A percentile compares a stretch with the other conserved stretches of the same genome.
Conservation (phyloP, 1,139 yeast genomes). For the Blastobotrys capitulatus region DNA sequence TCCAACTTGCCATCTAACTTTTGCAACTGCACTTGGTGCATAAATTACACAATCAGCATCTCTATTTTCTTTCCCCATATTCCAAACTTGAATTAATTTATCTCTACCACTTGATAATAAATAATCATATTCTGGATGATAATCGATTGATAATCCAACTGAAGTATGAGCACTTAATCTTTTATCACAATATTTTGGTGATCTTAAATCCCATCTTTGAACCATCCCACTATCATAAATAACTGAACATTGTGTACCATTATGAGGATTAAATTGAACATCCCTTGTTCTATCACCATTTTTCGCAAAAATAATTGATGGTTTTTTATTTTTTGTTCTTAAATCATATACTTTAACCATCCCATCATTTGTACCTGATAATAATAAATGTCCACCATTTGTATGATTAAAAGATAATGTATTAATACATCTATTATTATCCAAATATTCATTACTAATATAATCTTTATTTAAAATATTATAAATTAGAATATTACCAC, state of each 20-base stretch:
- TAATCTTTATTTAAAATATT: constrained; percentile 37
- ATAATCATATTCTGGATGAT: constrained; percentile 81
- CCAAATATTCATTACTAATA: constrained; percentile 40
- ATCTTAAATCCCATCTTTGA: constrained; percentile 77
- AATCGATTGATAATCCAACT: constrained; percentile 80
- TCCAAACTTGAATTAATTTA: constrained; percentile 76
- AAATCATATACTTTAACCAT: constrained; percentile 84
- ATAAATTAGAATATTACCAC: constrained; percentile 40
- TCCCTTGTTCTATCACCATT: constrained; percentile 40
- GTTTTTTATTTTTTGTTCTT: constrained; percentile 40
- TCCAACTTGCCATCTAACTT: constrained; percentile 59
- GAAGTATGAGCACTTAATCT: constrained; percentile 88
- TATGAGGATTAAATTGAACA: constrained; percentile 37
- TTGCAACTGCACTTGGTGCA: constrained; percentile 72
- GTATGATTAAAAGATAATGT: constrained; percentile 64
- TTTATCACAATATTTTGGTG: constrained; percentile 44
- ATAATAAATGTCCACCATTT: constrained; percentile 52
- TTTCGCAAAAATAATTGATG: constrained; percentile 46
- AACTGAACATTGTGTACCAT: constrained; percentile 50
- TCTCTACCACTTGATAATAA: constrained; percentile 93
- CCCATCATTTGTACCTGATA: constrained; percentile 93
- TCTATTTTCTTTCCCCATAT: constrained; percentile 43
- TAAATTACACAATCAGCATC: constrained; percentile 67
- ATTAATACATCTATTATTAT: constrained; percentile 78
- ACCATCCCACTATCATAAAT: constrained; percentile 89